Evolutionary conservation across 768 basidiomycete species (phyloP), one percentile per base, ranked within the genome.

Genomic region (Fibroporia radiculosa): DNA sequence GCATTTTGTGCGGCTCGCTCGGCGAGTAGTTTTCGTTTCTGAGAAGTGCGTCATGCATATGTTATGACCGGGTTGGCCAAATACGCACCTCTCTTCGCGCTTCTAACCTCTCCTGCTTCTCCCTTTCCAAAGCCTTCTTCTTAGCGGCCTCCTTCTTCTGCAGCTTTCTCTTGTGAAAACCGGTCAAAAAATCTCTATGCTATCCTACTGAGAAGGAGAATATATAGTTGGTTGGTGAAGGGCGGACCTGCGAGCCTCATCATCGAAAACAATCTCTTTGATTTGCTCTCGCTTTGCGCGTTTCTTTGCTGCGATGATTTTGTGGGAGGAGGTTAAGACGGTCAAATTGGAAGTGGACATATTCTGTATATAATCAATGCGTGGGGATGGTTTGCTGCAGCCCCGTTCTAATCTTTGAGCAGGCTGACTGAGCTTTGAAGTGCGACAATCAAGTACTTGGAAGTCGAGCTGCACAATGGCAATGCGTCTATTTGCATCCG

Each of bases 141-240:
- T 77, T 79, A 34, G 82, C 75, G 39, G 77, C 82, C 54, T 93
- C 88, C 51, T 80, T 74, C 61, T 85, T 89, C 48, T 80, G 83
- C 40, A 91, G 65, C 65, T 95, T 96, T 55, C 93, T 80, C 65
- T 93, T 93, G 62, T 86, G 84, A 62, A 96, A 96, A 22, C 93
- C 93, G 14, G 91, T 93, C 59, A 96, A 67, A 65, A 86, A 96
- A 48, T 93, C 84, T 58, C 92, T 93, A 55, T 16, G 18, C 7
- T 16, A n/a, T n/a, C 14, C 23, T 40, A 23, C n/a, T 18, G 8
- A 35, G 29, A 31, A 10, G 29, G 29, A 31, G 29, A n/a, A 8
- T 32, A 39, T 22, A 23, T 23, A 13, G 33, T 18, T n/a, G n/a
- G n/a, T 31, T n/a, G 29, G 29, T 31, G 16, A 26, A 14, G 36